phyloP scores from a whole-genome alignment of 176 grass and related monocot species.

The Phragmites australis region DNA sequence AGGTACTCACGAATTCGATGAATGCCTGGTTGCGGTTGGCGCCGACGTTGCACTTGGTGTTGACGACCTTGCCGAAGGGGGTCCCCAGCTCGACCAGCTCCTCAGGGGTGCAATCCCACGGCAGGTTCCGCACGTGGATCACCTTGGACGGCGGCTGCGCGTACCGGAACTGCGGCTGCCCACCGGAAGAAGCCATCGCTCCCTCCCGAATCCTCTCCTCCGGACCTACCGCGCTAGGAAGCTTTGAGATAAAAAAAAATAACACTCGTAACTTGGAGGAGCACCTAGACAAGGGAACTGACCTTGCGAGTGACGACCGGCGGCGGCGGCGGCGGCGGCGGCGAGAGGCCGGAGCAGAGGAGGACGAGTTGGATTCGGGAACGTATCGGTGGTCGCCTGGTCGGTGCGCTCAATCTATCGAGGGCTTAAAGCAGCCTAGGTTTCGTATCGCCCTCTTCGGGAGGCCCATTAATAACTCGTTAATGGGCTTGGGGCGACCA shows the following conservation, averaged over 20 bases:
- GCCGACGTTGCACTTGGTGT: constrained; percentile 95
- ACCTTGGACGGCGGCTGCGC: constrained; percentile 92
- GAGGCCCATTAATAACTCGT: not conserved
- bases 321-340: not conserved
- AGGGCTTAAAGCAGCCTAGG: constrained; percentile 17
- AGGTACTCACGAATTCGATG: constrained; percentile 85
- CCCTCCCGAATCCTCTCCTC: constrained; percentile 13
- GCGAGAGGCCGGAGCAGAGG: constrained; percentile 27
- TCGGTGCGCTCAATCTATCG: not conserved
- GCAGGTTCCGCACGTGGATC: constrained; percentile 88
- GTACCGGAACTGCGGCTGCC: constrained; percentile 85
- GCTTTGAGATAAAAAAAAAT: not conserved
- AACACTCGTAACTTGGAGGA: not conserved
- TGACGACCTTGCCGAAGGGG: constrained; percentile 89
- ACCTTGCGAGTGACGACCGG: constrained; percentile 2
- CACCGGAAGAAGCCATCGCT: constrained; percentile 78
- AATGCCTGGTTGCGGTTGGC: constrained; percentile 93
- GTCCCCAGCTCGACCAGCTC: constrained; percentile 87
- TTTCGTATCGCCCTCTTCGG: not conserved
- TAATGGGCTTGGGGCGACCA: constrained; percentile 11
- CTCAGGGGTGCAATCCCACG: constrained; percentile 89
- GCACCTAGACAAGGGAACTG: not conserved
- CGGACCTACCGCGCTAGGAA: constrained; percentile 15
- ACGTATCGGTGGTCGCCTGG: not conserved
- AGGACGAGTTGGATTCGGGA: constrained; percentile 27